Base-by-base conservation (phyloP, 2,329 filamentous ascomycete genomes). In the Neonectria punicea region DNA sequence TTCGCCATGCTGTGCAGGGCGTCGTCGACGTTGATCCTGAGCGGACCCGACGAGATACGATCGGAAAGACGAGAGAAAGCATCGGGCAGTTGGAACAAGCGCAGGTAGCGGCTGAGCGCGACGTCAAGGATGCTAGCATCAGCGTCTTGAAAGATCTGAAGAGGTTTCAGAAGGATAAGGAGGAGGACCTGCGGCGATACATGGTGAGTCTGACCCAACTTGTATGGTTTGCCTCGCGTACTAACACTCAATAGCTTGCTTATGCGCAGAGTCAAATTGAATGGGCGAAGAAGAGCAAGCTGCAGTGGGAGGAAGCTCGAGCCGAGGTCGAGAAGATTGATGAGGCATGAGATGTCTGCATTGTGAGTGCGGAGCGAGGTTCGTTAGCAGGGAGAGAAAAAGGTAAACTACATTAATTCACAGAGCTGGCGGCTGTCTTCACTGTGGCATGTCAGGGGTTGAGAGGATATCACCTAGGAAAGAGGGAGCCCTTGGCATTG, bases 1-100 rank as follows among this genome's bases (percentile, higher is more conserved):
- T 99, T 67, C 97, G 93, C 60, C 95, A 99, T 80, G 96, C 96
- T 0, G 93, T 98, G 36, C 93, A 98, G 75, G 96, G 96, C 4
- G 95, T 98, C 74, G 95, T 96, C 1, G 96, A 99, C 77, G 93
- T 97, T 46, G 96, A 99, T 76, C 96, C 96, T 0, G 96, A 99
- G 81, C 87, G 94, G 68, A 97, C 94, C 47, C 87, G 96, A 58
- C 88, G 96, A 58, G 96, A 99, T 78, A 92, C 93, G 68, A 98
- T 99, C 72, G 94, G 95, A 43, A 98, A 98, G 85, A 99, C 96
- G 1, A 90, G 91, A 69, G 96, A 99, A 80, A 93, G 90, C 63
- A 89, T 99, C 67, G 87, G 81, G 50, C 87, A 98, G 82, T 85
- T 99, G 57, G 94, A 98, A 80, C 93, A 97, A 83, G 96, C 96